These are phyloP conservation scores for Cardamine chenopodiifolia DNA, from an alignment of 345 rosid genomes.

Conservation along the genomic window DNA sequence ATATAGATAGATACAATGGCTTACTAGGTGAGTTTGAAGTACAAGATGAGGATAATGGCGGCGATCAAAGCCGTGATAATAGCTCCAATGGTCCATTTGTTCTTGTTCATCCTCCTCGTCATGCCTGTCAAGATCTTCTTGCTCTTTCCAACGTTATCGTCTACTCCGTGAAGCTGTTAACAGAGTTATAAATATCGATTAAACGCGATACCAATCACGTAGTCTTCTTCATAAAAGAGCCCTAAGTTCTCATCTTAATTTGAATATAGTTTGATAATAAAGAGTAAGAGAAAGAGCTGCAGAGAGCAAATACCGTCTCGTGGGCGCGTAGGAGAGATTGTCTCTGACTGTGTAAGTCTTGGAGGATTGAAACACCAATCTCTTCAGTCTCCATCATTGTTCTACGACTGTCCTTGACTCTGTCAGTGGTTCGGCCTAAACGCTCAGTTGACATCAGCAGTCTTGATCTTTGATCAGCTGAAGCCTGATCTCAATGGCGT, in stretches of 20 bases:
- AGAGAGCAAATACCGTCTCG: constrained; percentile 55
- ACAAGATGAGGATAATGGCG: constrained; percentile 64
- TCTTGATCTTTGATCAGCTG: constrained; percentile 91
- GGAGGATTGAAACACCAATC: constrained; percentile 94
- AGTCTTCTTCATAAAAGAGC: background rate
- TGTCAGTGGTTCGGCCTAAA: constrained; percentile 63
- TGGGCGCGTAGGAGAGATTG: constrained; percentile 80
- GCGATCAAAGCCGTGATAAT: constrained; percentile 58
- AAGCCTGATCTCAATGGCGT: constrained; percentile 51
- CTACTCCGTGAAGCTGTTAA: constrained; percentile 88
- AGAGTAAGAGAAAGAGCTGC: background rate
- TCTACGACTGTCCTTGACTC: constrained; percentile 85
- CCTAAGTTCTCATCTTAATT: background rate
- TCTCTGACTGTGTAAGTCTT: constrained; percentile 88
- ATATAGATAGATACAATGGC: constrained; percentile 7
- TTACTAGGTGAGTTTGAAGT: constrained; percentile 77
- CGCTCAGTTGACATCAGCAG: constrained; percentile 79
- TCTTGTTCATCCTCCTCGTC: constrained; percentile 81
- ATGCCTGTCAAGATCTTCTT: constrained; percentile 76
- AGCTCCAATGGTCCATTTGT: constrained; percentile 81
- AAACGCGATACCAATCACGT: background rate
- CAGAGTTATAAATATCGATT: background rate
- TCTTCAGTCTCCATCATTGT: constrained; percentile 98
- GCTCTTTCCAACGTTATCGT: constrained; percentile 81
- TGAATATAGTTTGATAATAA: background rate